phyloP scores from a whole-genome alignment of 768 basidiomycete species.

The Pilatotrama ljubarskyi region DNA sequence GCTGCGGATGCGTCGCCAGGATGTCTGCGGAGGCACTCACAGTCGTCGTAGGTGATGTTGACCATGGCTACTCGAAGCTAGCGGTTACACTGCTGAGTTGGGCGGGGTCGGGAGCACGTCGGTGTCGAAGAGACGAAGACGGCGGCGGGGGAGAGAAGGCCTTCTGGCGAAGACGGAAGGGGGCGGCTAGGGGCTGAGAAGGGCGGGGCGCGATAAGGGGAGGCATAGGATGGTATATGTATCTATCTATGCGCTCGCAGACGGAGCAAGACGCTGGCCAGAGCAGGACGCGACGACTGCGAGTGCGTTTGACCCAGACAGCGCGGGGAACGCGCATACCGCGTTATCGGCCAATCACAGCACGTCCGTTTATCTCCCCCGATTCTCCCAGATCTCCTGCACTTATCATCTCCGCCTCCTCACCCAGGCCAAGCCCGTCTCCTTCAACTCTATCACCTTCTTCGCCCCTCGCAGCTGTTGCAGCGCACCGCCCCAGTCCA shows the following conservation, averaged over 20 bases:
- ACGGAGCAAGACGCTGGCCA: too few species aligned
- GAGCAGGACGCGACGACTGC: too few species aligned
- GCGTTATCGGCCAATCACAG: slow-evolving; percentile 20
- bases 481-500: neutral
- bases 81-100: neutral
- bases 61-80: slow-evolving; percentile 34
- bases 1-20: neutral
- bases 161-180: slow-evolving; percentile 13
- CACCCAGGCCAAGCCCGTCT: slow-evolving; percentile 4
- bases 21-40: slow-evolving; percentile 28
- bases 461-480: neutral
- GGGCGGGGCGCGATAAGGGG: slow-evolving; percentile 1
- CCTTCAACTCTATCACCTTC: neutral
- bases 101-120: slow-evolving; percentile 1
- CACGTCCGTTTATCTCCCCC: slow-evolving; percentile 12
- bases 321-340: neutral
- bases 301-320: neutral
- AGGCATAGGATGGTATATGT: slow-evolving; percentile 1
- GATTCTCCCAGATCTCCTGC: neutral
- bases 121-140: neutral
- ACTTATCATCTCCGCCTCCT: slow-evolving; percentile 6
- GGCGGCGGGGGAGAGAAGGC: slow-evolving; percentile 7
- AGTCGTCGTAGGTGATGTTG: slow-evolving; percentile 44
- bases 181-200: neutral
- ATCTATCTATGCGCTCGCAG: neutral